Evolutionary conservation across 768 basidiomycete genomes (phyloP), one percentile per base, ranked within the genome.

Genomic region (Lactarius tabidus): DNA sequence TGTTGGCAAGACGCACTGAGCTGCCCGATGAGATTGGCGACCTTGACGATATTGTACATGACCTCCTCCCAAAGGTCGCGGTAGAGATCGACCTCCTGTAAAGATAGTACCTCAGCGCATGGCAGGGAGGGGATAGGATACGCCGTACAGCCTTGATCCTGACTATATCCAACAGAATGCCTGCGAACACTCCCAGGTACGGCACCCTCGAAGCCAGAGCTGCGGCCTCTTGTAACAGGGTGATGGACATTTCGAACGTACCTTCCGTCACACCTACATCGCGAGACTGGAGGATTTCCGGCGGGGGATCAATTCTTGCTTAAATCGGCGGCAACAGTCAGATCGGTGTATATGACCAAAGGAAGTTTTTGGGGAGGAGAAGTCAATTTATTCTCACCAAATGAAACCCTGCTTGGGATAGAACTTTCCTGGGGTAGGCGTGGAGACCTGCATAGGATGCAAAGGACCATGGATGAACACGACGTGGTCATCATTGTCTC

Each of bases 51-150:
- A 31, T 62, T 53, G 12, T 66, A 66, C 65, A 66, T 66, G 23
- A 53, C 60, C 31, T 66, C 65, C 9, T 62, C 60, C 65, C 60
- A 66, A 31, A n/a, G 9, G 10, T 62, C 60, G 18, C 48, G 65
- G 38, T 66, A 66, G 2, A 66, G 36, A 15, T 38, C 58, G 23
- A 69, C 54, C 36, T 69, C 68, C 68, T 69, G 55, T 12, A 28
- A 20, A 38, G 18, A 52, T 15, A 8, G 23, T 18, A 38, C 33
- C 20, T 23, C 0, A 17, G 18, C 38, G 38, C 26, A 3, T 57
- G 28, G 8, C 10, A 3, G 48, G 26, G 33, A 9, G 1, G 14
- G 10, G 4, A 28, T 12, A 33, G 23, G 20, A 45, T 3, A 54
- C 3, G 7, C 35, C 67, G 57, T n/a, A 67, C 65, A n/a, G 28